Percentiles rank a stretch among this genome's conserved stretches.
These are phyloP conservation scores for Sisymbrium altissimum DNA, from an alignment of 345 rosid species.

Conservation along the genomic window DNA sequence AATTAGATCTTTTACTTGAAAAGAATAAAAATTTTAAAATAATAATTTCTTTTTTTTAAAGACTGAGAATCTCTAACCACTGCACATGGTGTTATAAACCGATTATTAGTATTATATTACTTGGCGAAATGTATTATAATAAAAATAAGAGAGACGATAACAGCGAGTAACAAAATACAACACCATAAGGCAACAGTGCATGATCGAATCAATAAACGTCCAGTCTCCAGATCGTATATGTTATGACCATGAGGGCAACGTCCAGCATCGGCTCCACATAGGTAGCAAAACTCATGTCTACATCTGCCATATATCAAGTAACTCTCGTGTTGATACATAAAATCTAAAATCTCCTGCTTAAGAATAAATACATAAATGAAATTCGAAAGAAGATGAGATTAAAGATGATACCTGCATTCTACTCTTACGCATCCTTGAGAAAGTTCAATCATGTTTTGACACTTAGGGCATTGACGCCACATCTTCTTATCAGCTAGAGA, in stretches of 20 bases:
- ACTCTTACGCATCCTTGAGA: background rate
- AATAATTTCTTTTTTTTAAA: too few relatives aligned
- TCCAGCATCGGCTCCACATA: background rate
- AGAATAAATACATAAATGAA: too few relatives aligned
- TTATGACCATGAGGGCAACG: background rate
- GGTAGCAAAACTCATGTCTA: background rate
- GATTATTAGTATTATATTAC: too few relatives aligned
- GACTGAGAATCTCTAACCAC: too few relatives aligned
- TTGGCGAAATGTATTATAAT: background rate
- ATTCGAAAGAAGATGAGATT: too few relatives aligned
- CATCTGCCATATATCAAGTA: too few relatives aligned
- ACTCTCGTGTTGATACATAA: background rate
- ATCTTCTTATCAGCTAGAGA: background rate
- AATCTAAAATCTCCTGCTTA: background rate
- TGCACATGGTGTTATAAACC: too few relatives aligned
- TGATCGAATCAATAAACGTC: background rate
- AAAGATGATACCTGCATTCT: background rate
- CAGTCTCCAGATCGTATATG: background rate
- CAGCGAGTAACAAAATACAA: background rate
- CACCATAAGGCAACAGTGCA: background rate
- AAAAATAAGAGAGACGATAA: background rate
- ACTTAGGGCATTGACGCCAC: background rate
- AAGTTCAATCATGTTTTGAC: background rate
- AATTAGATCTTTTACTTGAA: too few relatives aligned
- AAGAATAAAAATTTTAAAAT: too few relatives aligned